phyloP scores from a whole-genome alignment of 495 filamentous ascomycete genomes.

The Lichenothelia convexa region DNA sequence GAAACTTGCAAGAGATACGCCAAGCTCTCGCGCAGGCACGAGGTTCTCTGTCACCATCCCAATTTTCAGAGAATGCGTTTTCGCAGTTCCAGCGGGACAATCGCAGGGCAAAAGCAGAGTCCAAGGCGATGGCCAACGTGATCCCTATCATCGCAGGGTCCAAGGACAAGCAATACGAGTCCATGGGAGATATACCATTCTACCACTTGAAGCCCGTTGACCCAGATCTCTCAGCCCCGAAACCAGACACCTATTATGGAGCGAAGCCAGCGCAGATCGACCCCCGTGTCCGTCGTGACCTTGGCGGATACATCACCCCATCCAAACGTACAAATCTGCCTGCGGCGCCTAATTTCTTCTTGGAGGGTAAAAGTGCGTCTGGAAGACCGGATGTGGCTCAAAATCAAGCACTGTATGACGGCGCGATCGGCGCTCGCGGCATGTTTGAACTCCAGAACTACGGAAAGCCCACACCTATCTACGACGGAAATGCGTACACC shows the following conservation, averaged over 20 bases:
- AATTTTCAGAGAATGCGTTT: conserved; percentile 17
- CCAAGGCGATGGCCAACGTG: conserved; percentile 15
- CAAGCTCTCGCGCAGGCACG: conserved; percentile 14
- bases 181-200: conserved; percentile 16
- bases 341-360: conserved; percentile 25
- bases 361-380: conserved; percentile 22
- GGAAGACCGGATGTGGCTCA: conserved; percentile 17
- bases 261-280: conserved; percentile 14
- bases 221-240: conserved; percentile 14
- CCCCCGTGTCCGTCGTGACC: conserved; percentile 10
- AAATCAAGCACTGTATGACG: conserved; percentile 26
- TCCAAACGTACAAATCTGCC: conserved; percentile 19
- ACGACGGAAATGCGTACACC: conserved; percentile 27
- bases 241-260: conserved; percentile 26
- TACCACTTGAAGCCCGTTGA: conserved; percentile 20
- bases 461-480: conserved; percentile 7
- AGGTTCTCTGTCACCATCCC: conserved; percentile 24
- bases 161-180: conserved; percentile 3
- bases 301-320: conserved; percentile 20
- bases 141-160: conserved; percentile 22
- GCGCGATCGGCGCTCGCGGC: conserved; percentile 27
- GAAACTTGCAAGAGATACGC: conserved; percentile 17
- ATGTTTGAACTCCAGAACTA: conserved; percentile 30
- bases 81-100: conserved; percentile 15
- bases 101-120: conserved; percentile 18